Evolutionary conservation across 2,329 filamentous ascomycete genomes (phyloP).

Genomic region (Grosmannia huntii): DNA sequence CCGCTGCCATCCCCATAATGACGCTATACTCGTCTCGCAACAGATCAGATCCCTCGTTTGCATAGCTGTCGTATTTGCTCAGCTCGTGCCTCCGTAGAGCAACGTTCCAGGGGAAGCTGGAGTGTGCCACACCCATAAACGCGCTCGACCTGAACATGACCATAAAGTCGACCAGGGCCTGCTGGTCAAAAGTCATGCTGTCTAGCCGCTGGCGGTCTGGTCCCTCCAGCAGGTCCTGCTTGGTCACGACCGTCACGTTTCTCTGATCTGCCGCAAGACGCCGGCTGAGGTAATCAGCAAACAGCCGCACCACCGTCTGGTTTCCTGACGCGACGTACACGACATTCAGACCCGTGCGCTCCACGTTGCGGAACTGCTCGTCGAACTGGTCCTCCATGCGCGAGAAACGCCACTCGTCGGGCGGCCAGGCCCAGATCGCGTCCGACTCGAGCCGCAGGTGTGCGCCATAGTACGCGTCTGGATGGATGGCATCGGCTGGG

Average conservation of each 20-base stretch:
- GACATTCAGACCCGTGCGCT: constrained; percentile 13
- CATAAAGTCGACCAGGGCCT: constrained; percentile 20
- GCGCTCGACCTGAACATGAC: constrained; percentile 20
- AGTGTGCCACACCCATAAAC: constrained; percentile 22
- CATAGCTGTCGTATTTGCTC: constrained; percentile 15
- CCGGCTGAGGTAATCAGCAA: constrained; percentile 7
- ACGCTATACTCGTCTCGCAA: constrained; percentile 19
- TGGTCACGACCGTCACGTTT: constrained; percentile 19
- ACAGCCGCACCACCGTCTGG: constrained; percentile 16
- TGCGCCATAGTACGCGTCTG: constrained; percentile 18
- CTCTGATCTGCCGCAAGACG: background rate
- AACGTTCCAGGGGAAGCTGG: constrained; percentile 21
- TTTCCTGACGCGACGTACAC: constrained; percentile 21
- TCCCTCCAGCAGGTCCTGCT: constrained; percentile 17
- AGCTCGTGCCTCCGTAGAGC: constrained; percentile 21
- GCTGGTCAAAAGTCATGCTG: constrained; percentile 20
- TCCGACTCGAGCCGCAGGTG: constrained; percentile 21
- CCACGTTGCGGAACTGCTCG: constrained; percentile 16
- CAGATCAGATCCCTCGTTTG: constrained; percentile 19
- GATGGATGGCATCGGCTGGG: constrained; percentile 14
- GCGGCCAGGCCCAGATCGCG: constrained; percentile 18
- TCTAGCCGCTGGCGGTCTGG: constrained; percentile 12
- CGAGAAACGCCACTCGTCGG: constrained; percentile 19
- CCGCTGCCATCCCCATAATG: constrained; percentile 19
- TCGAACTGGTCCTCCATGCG: constrained; percentile 20